Base-by-base conservation (phyloP, 2,329 filamentous ascomycete species). In the Diaporthe sp. region DNA sequence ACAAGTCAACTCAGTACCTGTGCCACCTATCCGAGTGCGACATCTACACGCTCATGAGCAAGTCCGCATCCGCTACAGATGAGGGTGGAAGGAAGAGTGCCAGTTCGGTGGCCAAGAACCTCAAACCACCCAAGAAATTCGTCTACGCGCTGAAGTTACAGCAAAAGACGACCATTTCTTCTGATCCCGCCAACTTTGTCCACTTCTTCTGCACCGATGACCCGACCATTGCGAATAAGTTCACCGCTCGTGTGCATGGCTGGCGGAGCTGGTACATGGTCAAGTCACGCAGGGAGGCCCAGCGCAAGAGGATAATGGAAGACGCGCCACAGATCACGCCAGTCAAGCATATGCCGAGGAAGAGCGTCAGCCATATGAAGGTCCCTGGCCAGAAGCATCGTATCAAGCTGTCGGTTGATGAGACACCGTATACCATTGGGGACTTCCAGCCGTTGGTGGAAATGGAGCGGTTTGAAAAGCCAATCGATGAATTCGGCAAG, bases 181-280 rank as follows among this genome's bases (percentile, higher is more conserved):
- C 95, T 71, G 92, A 93, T 71, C 94, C 92, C 4, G 92, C 94
- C 69, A 96, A 96, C 78, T 98, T 95, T 80, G 94, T 97, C 4
- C 96, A 98, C 80, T 98, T 96, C 83, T 97, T 98, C 84, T 93
- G 91, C 74, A 94, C 93, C 2, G 94, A 94, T 58, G 94, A 98
- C 78, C 85, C 88, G 7, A 81, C 85, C 1, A 83, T 92, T 1
- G 94, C 94, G 0, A 87, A 89, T n/a, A 84, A 86, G 19, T 98
- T 96, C 84, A 92, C 93, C 79, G 86, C 89, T 22, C 88, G 89
- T 32, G 88, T 97, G 1, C 95, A 98, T 76, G 85, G 85, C 51
- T 98, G 96, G 96, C 91, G 96, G 74, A 97, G 94, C 82, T 98
- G 95, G 95, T 98, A 98, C 80, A 85, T 98, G 10, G 93, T 94